Evolutionary conservation across 2,329 filamentous ascomycete species (phyloP).

Genomic region (Chrysoporthe deuterocubensis): DNA sequence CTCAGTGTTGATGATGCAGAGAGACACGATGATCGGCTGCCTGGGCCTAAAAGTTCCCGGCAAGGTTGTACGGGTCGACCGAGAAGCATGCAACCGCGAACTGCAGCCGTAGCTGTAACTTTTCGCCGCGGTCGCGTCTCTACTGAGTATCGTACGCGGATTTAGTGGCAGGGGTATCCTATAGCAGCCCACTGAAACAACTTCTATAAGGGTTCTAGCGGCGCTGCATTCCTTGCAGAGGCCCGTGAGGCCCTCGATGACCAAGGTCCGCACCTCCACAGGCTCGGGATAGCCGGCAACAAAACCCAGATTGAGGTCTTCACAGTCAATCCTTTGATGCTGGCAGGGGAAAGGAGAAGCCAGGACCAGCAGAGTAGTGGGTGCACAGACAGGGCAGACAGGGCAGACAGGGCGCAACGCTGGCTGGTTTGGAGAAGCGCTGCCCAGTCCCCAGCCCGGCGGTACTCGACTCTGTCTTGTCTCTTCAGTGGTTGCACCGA

Average conservation of each 20-base stretch:
- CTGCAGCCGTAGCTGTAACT: not conserved
- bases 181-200: not conserved
- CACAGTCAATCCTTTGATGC: not conserved
- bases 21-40: not conserved
- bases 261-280: not conserved
- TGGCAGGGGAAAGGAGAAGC: not conserved
- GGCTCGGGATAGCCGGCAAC: conserved; percentile 8
- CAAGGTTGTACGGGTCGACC: not conserved
- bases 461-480: not conserved
- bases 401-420: not conserved
- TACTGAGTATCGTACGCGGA: not conserved
- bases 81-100: not conserved
- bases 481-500: not conserved
- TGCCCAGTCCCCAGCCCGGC: not conserved
- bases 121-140: not conserved
- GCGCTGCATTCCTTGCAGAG: conserved; percentile 4
- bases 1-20: not conserved
- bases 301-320: not conserved
- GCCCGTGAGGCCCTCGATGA: not conserved
- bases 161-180: not conserved
- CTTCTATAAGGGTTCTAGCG: conserved; percentile 7
- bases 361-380: too few species aligned
- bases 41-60: not conserved
- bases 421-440: not conserved
- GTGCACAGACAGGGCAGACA: too few species aligned